phyloP scores from a whole-genome alignment of 192 early-diverging fungal species.

The Gryganskiella cystojenkinii region DNA sequence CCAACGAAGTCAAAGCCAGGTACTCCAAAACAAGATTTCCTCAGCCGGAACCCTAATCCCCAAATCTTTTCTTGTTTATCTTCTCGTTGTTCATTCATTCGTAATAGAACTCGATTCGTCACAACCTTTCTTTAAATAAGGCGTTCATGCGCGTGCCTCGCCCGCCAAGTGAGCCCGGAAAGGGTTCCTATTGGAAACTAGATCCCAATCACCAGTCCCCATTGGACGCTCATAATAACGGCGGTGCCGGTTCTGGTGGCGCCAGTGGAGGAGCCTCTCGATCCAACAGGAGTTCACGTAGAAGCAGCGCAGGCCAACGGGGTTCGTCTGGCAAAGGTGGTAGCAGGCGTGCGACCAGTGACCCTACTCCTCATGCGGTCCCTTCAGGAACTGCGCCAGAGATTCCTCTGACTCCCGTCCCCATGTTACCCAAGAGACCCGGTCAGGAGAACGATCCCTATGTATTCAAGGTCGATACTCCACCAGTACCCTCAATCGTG shows the following conservation, averaged over 20 bases:
- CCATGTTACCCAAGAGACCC: conserved; percentile 41
- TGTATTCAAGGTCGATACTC: conserved; percentile 44
- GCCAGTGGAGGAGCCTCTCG: conserved; percentile 10
- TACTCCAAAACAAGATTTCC: neutral
- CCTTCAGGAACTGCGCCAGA: conserved; percentile 15
- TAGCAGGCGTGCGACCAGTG: conserved; percentile 41
- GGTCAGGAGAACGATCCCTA: conserved; percentile 41
- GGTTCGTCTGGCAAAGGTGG: conserved; percentile 6
- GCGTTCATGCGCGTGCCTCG: conserved; percentile 82
- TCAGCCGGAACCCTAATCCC: neutral
- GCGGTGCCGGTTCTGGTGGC: conserved; percentile 14
- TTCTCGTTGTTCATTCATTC: neutral
- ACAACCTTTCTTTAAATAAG: conserved; percentile 89
- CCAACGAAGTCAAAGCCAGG: no score
- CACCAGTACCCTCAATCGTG: conserved; percentile 31
- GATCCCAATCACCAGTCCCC: conserved; percentile 55
- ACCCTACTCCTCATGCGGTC: conserved; percentile 40
- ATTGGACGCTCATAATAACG: conserved; percentile 17
- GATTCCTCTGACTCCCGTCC: conserved; percentile 42
- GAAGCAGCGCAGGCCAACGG: conserved; percentile 44
- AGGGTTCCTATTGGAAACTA: conserved; percentile 75
- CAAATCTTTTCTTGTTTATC: neutral
- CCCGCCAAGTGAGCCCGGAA: conserved; percentile 73
- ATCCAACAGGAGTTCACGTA: conserved; percentile 27
- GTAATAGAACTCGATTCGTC: conserved; percentile 85